Conservation (phyloP, 257 asterid species). For the Striga asiatica region DNA sequence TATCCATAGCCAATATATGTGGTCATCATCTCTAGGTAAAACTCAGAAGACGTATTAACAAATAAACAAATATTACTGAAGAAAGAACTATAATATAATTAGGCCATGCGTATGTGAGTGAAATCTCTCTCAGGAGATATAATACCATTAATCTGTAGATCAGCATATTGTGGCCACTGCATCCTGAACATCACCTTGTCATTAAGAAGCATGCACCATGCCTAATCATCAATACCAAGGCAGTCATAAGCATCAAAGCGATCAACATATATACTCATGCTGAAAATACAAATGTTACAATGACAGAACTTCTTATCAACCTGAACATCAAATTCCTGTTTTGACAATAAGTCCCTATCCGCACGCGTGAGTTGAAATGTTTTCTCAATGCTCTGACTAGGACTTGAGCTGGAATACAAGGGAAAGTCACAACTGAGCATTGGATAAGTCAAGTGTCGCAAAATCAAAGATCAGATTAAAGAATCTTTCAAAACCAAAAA, state of each 20-base stretch:
- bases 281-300: constrained; percentile 11
- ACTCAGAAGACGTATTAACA: not conserved
- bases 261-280: constrained; percentile 6
- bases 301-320: constrained; percentile 31
- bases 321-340: constrained; percentile 88
- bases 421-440: constrained; percentile 1
- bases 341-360: constrained; percentile 68
- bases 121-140: constrained; percentile 13
- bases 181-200: constrained; percentile 90
- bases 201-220: constrained; percentile 93
- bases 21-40: constrained; percentile 8
- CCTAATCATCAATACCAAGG: constrained; percentile 38
- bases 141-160: constrained; percentile 89
- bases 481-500: no score
- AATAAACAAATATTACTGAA: not conserved
- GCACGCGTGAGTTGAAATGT: constrained; percentile 80
- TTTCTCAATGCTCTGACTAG: constrained; percentile 74
- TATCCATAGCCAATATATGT: not conserved
- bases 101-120: constrained; percentile 2
- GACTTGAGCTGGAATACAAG: constrained; percentile 49
- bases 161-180: constrained; percentile 97
- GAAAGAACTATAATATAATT: not conserved
- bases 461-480: no score
- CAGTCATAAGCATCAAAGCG: constrained; percentile 2
- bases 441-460: constrained; percentile 9